Conservation (phyloP, 768 basidiomycete species). For the Boletus sp. region DNA sequence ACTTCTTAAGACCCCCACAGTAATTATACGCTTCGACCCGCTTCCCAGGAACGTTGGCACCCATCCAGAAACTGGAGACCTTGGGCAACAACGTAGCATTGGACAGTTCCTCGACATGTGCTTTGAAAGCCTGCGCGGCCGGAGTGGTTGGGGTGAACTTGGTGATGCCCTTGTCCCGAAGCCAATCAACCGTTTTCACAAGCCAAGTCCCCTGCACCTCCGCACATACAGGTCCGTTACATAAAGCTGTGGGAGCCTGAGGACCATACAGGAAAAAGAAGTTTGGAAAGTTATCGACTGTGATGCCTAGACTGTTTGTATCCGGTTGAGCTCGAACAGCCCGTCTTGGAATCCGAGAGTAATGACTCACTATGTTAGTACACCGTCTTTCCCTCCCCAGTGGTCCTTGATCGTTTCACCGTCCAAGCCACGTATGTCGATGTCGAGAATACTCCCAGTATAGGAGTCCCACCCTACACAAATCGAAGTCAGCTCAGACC, state of each 20-base stretch:
- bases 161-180: background rate
- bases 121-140: background rate
- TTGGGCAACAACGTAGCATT: background rate
- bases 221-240: slow-evolving; percentile 1
- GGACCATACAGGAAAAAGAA: slow-evolving; percentile 6
- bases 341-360: background rate
- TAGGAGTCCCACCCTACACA: slow-evolving; percentile 5
- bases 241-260: slow-evolving; percentile 8
- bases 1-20: slow-evolving; percentile 1
- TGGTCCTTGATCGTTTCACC: slow-evolving; percentile 7
- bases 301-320: background rate
- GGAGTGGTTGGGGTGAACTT: slow-evolving; percentile 1
- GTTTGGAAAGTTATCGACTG: slow-evolving; percentile 8
- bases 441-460: background rate
- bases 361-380: slow-evolving; percentile 5
- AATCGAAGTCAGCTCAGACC: background rate
- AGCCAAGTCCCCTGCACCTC: slow-evolving; percentile 6
- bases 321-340: no score
- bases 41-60: slow-evolving; percentile 8
- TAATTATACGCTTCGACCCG: slow-evolving; percentile 10
- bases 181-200: slow-evolving; percentile 1
- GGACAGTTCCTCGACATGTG: background rate
- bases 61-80: slow-evolving; percentile 8
- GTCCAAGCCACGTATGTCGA: slow-evolving; percentile 4
- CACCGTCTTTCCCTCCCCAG: slow-evolving; percentile 5